Percentiles rank a stretch among this genome's conserved stretches.
phyloP scores from a whole-genome alignment of 306 rosid genomes.

The Hylodesmum podocarpum region DNA sequence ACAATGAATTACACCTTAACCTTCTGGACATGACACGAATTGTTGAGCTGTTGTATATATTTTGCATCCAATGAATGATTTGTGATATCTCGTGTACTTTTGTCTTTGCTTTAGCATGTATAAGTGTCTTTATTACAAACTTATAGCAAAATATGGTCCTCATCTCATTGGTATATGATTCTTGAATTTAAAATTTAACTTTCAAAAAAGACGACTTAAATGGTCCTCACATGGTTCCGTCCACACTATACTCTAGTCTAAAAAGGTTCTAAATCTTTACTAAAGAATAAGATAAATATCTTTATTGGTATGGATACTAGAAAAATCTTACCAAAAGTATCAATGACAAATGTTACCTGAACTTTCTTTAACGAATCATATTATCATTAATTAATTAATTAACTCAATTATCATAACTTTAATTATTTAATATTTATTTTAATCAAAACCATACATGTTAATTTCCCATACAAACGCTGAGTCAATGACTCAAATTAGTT shows the following conservation, averaged over 20 bases:
- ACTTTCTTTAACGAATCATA: neutral
- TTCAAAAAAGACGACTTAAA: neutral
- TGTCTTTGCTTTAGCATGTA: neutral
- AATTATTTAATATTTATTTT: too few relatives aligned
- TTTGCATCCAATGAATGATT: neutral
- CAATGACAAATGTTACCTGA: neutral
- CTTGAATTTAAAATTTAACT: neutral
- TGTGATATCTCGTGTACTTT: neutral
- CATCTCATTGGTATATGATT: neutral
- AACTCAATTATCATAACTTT: neutral
- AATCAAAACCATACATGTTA: too few relatives aligned
- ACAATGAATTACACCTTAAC: neutral
- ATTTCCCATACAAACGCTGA: too few relatives aligned
- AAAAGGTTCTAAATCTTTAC: too few relatives aligned
- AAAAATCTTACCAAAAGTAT: too few relatives aligned
- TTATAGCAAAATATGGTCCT: neutral
- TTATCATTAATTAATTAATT: neutral
- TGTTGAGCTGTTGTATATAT: neutral
- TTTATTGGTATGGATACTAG: too few relatives aligned
- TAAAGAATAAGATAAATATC: too few relatives aligned
- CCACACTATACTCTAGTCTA: too few relatives aligned
- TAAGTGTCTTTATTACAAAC: neutral
- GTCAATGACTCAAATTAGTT: too few relatives aligned
- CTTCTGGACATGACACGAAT: neutral
- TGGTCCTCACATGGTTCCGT: too few relatives aligned